phyloP scores from a whole-genome alignment of 1,284 basidiomycete genomes.

The Xerocomus amazonicus region DNA sequence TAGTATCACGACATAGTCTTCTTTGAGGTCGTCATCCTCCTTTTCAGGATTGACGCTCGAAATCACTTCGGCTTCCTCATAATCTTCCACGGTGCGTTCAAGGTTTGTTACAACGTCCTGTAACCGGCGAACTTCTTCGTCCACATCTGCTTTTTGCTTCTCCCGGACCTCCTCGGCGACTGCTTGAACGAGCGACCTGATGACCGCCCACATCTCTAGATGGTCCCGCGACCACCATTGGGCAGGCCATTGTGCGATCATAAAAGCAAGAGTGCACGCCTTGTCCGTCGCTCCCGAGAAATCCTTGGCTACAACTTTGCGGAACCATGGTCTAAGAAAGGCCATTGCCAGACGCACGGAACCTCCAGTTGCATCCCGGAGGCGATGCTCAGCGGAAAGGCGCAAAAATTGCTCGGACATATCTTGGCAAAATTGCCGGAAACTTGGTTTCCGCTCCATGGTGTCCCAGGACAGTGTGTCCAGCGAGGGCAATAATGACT shows the following conservation, averaged over 20 bases:
- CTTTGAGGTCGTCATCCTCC: slow-evolving; percentile 14
- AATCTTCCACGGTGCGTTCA: slow-evolving; percentile 40
- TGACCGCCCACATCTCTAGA: slow-evolving; percentile 53
- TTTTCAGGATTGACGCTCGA: slow-evolving; percentile 24
- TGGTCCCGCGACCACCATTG: slow-evolving; percentile 62
- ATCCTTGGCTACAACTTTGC: slow-evolving; percentile 46
- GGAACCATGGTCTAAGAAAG: slow-evolving; percentile 67
- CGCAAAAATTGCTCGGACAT: slow-evolving; percentile 60
- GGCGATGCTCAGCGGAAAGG: slow-evolving; percentile 48
- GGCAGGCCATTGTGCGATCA: slow-evolving; percentile 66
- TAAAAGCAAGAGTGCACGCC: slow-evolving; percentile 51
- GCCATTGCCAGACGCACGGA: slow-evolving; percentile 62
- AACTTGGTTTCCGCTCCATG: slow-evolving; percentile 54
- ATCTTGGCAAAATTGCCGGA: slow-evolving; percentile 65
- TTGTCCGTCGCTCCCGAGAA: slow-evolving; percentile 46
- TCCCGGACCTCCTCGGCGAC: slow-evolving; percentile 62
- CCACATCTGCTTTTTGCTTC: slow-evolving; percentile 40
- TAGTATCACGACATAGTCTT: slow-evolving; percentile 12
- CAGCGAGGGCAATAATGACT: slow-evolving; percentile 40
- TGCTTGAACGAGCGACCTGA: slow-evolving; percentile 53
- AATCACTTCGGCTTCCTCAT: slow-evolving; percentile 30
- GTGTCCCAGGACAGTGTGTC: slow-evolving; percentile 58
- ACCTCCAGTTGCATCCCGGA: slow-evolving; percentile 62
- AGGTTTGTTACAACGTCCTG: slow-evolving; percentile 49
- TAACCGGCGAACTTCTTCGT: slow-evolving; percentile 43